Evolutionary conservation across 1,284 basidiomycete genomes (phyloP).

Genomic region (Puccinia coronata): DNA sequence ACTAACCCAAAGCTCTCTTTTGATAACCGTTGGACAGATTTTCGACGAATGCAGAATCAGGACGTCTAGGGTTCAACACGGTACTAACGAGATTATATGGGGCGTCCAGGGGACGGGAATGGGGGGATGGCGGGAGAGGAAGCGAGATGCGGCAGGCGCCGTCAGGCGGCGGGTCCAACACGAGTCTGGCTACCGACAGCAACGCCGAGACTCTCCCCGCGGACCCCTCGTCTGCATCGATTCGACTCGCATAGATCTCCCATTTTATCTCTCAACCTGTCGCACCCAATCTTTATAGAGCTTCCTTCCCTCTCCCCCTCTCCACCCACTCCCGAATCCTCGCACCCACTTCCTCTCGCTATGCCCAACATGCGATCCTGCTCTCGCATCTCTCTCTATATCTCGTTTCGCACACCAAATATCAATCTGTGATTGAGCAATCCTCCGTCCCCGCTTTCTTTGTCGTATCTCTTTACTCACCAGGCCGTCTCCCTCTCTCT

Average conservation of each 20-base stretch:
- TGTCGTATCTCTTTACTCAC: too few relatives aligned
- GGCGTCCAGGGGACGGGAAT: neutral
- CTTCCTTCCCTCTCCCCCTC: too few relatives aligned
- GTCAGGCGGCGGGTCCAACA: neutral
- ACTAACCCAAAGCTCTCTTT: neutral
- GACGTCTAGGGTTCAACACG: conserved; percentile 30
- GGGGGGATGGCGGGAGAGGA: neutral
- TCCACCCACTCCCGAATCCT: too few relatives aligned
- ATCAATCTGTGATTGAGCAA: too few relatives aligned
- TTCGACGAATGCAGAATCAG: conserved; percentile 25
- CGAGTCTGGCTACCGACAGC: neutral
- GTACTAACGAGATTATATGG: conserved; percentile 15
- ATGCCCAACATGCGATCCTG: too few relatives aligned
- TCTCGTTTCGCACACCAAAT: too few relatives aligned
- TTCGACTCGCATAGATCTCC: conserved; percentile 4
- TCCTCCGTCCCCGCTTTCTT: too few relatives aligned
- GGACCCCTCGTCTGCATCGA: conserved; percentile 5
- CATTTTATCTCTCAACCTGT: too few relatives aligned
- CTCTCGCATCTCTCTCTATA: too few relatives aligned
- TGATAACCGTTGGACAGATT: conserved; percentile 20
- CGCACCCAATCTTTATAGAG: too few relatives aligned
- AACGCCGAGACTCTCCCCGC: neutral
- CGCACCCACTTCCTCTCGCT: too few relatives aligned
- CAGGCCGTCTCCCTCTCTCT: too few relatives aligned
- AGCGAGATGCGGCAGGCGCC: neutral